These are phyloP conservation scores for Urtica urens DNA, from an alignment of 306 rosid genomes.

Conservation along the genomic window DNA sequence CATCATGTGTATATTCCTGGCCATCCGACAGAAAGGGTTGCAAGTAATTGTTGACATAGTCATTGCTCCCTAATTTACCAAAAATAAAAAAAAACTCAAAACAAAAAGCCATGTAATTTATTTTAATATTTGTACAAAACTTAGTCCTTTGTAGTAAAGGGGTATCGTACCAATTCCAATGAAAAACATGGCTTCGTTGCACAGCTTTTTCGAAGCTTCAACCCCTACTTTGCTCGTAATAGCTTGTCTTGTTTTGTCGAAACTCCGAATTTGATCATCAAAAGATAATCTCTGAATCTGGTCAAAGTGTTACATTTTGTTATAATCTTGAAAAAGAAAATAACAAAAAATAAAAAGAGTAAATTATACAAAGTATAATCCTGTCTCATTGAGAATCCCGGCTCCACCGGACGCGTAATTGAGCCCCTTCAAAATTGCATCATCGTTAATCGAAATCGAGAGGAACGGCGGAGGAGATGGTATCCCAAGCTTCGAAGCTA, in stretches of 20 bases:
- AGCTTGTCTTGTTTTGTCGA: conserved; percentile 36
- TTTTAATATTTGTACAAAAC: background rate
- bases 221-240: conserved; percentile 43
- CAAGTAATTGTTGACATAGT: conserved; percentile 77
- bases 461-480: conserved; percentile 66
- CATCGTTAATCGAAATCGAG: conserved; percentile 42
- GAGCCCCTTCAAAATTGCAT: conserved; percentile 52
- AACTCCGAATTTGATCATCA: conserved; percentile 59
- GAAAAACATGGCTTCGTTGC: conserved; percentile 53
- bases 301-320: no score
- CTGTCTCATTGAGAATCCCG: conserved; percentile 81
- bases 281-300: conserved; percentile 68
- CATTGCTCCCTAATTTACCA: conserved; percentile 59
- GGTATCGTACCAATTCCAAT: conserved; percentile 53
- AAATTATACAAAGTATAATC: conserved; percentile 58
- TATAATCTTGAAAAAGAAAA: background rate
- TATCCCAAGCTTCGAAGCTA: conserved; percentile 66
- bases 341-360: background rate
- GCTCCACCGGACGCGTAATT: conserved; percentile 93
- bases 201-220: conserved; percentile 38
- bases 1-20: conserved; percentile 77
- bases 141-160: background rate
- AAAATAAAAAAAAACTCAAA: background rate
- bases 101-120: background rate
- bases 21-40: conserved; percentile 70